Evolutionary conservation across 2,329 filamentous ascomycete genomes (phyloP), one percentile per base, ranked within the genome.

Genomic region (Nemania sp.): DNA sequence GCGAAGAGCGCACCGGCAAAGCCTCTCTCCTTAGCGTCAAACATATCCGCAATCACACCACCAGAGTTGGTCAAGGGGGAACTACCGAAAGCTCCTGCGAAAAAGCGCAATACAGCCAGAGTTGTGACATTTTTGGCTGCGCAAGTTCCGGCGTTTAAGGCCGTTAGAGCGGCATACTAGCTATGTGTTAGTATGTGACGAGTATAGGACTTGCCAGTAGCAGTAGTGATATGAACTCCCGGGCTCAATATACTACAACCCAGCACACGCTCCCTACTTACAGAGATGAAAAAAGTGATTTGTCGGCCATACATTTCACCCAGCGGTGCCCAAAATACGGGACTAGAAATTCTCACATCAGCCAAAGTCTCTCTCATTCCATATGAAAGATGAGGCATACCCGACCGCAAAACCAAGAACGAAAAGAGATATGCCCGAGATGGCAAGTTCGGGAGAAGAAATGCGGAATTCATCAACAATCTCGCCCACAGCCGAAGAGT

Each of bases 271-370:
- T 3, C n/a, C 22, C 6, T 12, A 62, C 63, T 62, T 61, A 66
- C 64, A 2, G 80, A 82, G 43, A 72, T 69, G 59, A 80, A 75
- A 63, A 84, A 83, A 11, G 86, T 74, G 31, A 79, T 64, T 64
- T 85, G 75, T 44, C 80, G 72, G 5, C 80, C 84, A 47, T 80
- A 83, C 28, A 86, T 68, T 64, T 88, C 84, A 24, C 81, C 81
- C 17, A 89, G 67, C 0, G 86, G 85, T 3, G 86, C 86, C 80
- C 85, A 88, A 2, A 89, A 64, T 6, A 88, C 70, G 0, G 84
- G 84, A 23, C 64, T 66, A 39, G 15, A 26, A 45, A 12, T 50
- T 54, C 8, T 36, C 47, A 47, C 15, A 42, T 55, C 41, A 39
- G 46, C 52, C 47, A 57, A 45, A 19, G 0, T 26, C 77, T 77